phyloP scores from a whole-genome alignment of 2,329 filamentous ascomycete species.

The Trichophyton simii region DNA sequence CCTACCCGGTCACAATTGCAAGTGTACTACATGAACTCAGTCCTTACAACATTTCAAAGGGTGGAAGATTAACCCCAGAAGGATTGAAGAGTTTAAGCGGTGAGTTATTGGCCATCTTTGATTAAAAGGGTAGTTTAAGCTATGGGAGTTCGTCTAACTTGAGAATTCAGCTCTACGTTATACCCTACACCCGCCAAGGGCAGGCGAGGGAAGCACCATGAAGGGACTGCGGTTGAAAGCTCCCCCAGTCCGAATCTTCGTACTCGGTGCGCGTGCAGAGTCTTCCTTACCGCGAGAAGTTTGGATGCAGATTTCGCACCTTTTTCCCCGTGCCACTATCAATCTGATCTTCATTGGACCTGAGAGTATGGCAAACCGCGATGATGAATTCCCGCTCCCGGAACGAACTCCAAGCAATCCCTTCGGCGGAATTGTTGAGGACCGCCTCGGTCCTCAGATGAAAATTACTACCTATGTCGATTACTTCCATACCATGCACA shows the following conservation, averaged over 20 bases:
- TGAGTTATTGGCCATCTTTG: constrained; percentile 34
- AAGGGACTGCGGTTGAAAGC: constrained; percentile 71
- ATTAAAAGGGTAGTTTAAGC: background rate
- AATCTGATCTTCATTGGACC: constrained; percentile 92
- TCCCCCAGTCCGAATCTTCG: constrained; percentile 81
- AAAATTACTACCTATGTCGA: constrained; percentile 98
- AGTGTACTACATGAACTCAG: constrained; percentile 90
- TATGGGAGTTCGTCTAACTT: background rate
- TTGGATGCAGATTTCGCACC: constrained; percentile 85
- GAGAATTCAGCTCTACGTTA: constrained; percentile 63
- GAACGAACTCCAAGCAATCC: constrained; percentile 74
- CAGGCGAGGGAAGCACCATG: constrained; percentile 60
- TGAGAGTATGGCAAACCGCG: constrained; percentile 88
- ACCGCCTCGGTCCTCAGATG: constrained; percentile 73
- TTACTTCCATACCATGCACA: constrained; percentile 93
- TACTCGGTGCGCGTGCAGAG: constrained; percentile 91
- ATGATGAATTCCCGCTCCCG: constrained; percentile 83
- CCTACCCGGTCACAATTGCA: constrained; percentile 83
- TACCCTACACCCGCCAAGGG: constrained; percentile 74
- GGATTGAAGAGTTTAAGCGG: constrained; percentile 88
- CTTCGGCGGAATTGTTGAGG: constrained; percentile 87
- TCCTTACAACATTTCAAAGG: constrained; percentile 69
- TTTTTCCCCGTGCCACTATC: constrained; percentile 85
- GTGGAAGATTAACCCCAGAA: constrained; percentile 67
- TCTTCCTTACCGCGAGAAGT: constrained; percentile 87